phyloP scores from a whole-genome alignment of 2,329 filamentous ascomycete species.

The Pseudogymnoascus sp. region DNA sequence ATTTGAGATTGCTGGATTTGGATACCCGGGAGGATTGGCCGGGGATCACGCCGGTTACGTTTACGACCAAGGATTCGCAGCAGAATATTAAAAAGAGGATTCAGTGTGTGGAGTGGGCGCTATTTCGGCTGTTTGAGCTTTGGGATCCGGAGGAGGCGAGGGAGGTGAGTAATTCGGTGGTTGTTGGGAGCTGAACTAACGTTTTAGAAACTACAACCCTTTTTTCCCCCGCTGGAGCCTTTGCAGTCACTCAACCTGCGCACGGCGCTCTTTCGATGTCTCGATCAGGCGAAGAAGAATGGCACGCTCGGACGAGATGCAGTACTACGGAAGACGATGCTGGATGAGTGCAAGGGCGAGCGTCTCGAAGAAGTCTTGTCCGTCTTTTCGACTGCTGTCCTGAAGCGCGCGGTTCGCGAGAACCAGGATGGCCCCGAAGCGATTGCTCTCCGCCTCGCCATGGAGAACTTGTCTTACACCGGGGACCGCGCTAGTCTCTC shows the following conservation, averaged over 20 bases:
- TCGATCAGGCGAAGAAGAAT: slow-evolving; percentile 83
- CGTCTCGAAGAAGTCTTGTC: slow-evolving; percentile 81
- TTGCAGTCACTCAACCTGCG: slow-evolving; percentile 87
- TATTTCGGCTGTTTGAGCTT: slow-evolving; percentile 78
- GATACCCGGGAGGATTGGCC: slow-evolving; percentile 76
- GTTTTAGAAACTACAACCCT: slow-evolving; percentile 67
- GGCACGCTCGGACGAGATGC: slow-evolving; percentile 73
- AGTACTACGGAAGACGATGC: slow-evolving; percentile 84
- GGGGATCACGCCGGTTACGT: slow-evolving; percentile 59
- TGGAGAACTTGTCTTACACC: slow-evolving; percentile 52
- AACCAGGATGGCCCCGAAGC: slow-evolving; percentile 37
- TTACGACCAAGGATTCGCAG: slow-evolving; percentile 57
- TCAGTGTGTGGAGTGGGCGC: slow-evolving; percentile 76
- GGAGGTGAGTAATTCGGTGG: slow-evolving; percentile 45
- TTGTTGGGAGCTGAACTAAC: slow-evolving; percentile 16
- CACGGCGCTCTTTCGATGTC: slow-evolving; percentile 68
- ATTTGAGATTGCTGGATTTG: slow-evolving; percentile 74
- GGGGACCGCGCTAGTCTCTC: slow-evolving; percentile 50
- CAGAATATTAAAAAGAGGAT: slow-evolving; percentile 78
- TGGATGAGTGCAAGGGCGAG: slow-evolving; percentile 93
- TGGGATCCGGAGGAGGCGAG: slow-evolving; percentile 74
- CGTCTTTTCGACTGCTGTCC: slow-evolving; percentile 73
- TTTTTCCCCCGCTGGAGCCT: slow-evolving; percentile 85
- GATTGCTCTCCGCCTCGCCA: slow-evolving; percentile 47
- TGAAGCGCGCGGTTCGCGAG: slow-evolving; percentile 59